phyloP scores from a whole-genome alignment of 2,329 filamentous ascomycete species.

The Zarea fungicola region DNA sequence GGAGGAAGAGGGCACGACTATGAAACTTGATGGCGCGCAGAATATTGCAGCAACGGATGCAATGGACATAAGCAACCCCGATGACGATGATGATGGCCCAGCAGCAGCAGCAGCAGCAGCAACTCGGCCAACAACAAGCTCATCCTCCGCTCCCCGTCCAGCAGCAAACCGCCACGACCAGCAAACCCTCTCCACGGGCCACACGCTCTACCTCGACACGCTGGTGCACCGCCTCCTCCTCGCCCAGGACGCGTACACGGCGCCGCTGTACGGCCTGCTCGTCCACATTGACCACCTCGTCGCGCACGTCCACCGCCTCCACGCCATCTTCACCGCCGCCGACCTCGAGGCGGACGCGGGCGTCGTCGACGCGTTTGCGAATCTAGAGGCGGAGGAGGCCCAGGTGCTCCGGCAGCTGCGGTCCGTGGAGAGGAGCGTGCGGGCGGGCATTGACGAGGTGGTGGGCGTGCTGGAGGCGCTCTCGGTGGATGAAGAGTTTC shows the following conservation, averaged over 20 bases:
- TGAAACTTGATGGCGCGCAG: neutral
- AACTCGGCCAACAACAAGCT: slow-evolving; percentile 15
- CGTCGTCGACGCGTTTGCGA: slow-evolving; percentile 68
- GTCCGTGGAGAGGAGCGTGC: slow-evolving; percentile 58
- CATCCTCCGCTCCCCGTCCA: slow-evolving; percentile 8
- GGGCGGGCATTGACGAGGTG: slow-evolving; percentile 61
- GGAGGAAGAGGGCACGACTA: slow-evolving; percentile 9
- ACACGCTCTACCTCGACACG: slow-evolving; percentile 68
- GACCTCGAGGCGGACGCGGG: slow-evolving; percentile 80
- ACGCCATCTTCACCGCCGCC: slow-evolving; percentile 68
- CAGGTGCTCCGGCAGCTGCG: slow-evolving; percentile 62
- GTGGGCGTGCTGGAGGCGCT: slow-evolving; percentile 49
- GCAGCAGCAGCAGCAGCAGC: slow-evolving; percentile 13
- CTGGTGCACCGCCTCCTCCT: slow-evolving; percentile 64
- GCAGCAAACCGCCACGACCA: slow-evolving; percentile 59
- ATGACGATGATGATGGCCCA: neutral
- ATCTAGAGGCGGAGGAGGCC: slow-evolving; percentile 66
- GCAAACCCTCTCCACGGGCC: slow-evolving; percentile 74
- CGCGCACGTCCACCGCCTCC: slow-evolving; percentile 68
- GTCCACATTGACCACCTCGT: slow-evolving; percentile 76
- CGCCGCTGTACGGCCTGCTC: slow-evolving; percentile 60
- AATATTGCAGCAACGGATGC: neutral
- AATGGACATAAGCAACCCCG: neutral
- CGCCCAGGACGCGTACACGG: slow-evolving; percentile 57
- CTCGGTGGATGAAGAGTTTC: slow-evolving; percentile 40